Percentiles rank a stretch among this genome's conserved stretches.
Evolutionary conservation across 1,284 basidiomycete genomes (phyloP).

Genomic region (Anthracocystis walkeri): DNA sequence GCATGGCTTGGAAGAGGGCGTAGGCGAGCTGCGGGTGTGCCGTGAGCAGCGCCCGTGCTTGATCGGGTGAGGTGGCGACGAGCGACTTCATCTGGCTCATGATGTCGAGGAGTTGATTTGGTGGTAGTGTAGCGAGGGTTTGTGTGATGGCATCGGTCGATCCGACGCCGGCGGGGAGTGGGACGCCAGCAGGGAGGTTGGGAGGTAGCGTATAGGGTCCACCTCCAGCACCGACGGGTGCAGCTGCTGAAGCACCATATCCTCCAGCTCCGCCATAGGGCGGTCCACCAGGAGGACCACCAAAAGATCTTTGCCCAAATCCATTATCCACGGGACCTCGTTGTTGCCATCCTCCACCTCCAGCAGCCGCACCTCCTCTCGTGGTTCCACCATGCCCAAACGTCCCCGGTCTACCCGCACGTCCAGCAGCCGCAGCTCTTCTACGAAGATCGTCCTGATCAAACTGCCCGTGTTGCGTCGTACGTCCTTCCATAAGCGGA

Average conservation of each 20-base stretch:
- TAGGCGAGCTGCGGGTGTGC: slow-evolving; percentile 93
- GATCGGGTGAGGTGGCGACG: slow-evolving; percentile 88
- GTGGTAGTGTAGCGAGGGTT: slow-evolving; percentile 85
- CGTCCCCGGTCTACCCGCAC: slow-evolving; percentile 45
- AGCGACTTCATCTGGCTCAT: slow-evolving; percentile 97
- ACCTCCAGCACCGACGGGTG: slow-evolving; percentile 48
- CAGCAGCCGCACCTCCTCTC: slow-evolving; percentile 19
- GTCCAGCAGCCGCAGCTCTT: slow-evolving; percentile 40
- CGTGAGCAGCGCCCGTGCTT: slow-evolving; percentile 82
- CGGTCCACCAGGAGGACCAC: slow-evolving; percentile 24
- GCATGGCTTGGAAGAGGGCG: slow-evolving; percentile 93
- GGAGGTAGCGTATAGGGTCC: slow-evolving; percentile 72
- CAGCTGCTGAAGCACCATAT: slow-evolving; percentile 26
- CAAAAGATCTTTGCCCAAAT: slow-evolving; percentile 30
- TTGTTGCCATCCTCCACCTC: slow-evolving; percentile 37
- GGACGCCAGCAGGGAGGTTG: slow-evolving; percentile 81
- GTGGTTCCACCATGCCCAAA: slow-evolving; percentile 40
- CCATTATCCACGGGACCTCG: slow-evolving; percentile 31
- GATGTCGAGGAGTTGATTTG: slow-evolving; percentile 90
- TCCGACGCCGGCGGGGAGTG: slow-evolving; percentile 80
- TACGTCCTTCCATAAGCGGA: slow-evolving; percentile 61
- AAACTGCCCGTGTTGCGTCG: slow-evolving; percentile 62
- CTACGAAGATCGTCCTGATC: slow-evolving; percentile 51
- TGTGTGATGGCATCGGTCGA: slow-evolving; percentile 88
- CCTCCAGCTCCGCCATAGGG: slow-evolving; percentile 29